These are phyloP conservation scores for Eucalyptus brandiana DNA, from an alignment of 345 rosid species.

Conservation along the genomic window DNA sequence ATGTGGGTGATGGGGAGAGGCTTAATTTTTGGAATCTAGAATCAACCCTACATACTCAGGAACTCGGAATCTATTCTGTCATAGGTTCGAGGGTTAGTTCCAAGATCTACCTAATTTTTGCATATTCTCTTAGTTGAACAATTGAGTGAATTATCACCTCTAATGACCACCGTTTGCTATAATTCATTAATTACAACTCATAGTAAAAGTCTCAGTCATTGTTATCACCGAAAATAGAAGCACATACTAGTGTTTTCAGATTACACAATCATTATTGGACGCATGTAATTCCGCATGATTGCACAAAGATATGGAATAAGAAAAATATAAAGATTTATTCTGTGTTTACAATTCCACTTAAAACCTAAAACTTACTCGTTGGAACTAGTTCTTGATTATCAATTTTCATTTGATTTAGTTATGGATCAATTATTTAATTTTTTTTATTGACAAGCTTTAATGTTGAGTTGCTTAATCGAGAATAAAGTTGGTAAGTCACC, in stretches of 20 bases:
- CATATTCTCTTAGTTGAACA: accelerated
- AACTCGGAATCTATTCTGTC: accelerated
- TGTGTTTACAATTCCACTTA: accelerated
- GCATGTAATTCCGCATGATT: accelerated
- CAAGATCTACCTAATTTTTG: accelerated
- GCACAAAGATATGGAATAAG: accelerated
- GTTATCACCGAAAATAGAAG: too few species aligned
- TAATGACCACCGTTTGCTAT: accelerated
- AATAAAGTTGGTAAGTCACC: neutral
- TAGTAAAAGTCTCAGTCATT: too few species aligned
- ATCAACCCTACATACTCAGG: accelerated
- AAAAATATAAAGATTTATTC: too few species aligned
- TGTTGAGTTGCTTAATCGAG: neutral
- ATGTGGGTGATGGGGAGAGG: neutral
- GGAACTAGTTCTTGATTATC: accelerated
- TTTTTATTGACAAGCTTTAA: neutral
- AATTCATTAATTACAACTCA: accelerated
- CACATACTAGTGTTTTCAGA: accelerated
- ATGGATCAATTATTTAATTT: accelerated
- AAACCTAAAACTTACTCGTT: accelerated
- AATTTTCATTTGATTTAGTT: neutral
- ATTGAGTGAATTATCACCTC: too few species aligned
- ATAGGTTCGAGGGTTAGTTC: accelerated
- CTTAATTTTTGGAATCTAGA: accelerated
- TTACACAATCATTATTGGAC: accelerated